A percentile compares a stretch with the other conserved stretches of the same genome.
phyloP scores from a whole-genome alignment of 768 basidiomycete species.

The Trametes sanguinea region DNA sequence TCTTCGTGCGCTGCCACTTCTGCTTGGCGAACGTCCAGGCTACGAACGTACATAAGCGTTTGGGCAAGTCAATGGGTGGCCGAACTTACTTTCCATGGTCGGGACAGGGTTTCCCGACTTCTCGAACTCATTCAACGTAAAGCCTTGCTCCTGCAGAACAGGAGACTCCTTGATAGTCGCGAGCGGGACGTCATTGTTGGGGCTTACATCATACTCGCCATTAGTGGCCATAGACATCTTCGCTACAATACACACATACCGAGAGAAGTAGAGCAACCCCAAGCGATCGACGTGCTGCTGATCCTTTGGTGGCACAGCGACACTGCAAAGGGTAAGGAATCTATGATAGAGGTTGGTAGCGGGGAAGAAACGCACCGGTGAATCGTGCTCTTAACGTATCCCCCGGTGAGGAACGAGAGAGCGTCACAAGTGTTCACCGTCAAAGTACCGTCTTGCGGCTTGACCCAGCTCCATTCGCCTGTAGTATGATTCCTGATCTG shows the following conservation, averaged over 20 bases:
- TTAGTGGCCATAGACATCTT: not conserved
- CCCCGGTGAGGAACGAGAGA: constrained; percentile 48
- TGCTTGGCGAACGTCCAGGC: constrained; percentile 55
- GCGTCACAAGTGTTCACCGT: constrained; percentile 56
- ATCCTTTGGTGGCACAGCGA: constrained; percentile 51
- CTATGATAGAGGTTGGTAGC: not conserved
- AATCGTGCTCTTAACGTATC: constrained; percentile 48
- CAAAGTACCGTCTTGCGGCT: constrained; percentile 48
- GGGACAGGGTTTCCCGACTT: constrained; percentile 43
- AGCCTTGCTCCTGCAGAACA: constrained; percentile 45
- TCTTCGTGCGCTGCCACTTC: constrained; percentile 50
- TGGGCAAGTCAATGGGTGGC: not conserved
- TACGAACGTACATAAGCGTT: not conserved
- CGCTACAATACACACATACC: constrained; percentile 29
- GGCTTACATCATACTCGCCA: constrained; percentile 30
- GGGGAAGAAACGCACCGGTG: constrained; percentile 34
- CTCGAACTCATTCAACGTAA: constrained; percentile 50
- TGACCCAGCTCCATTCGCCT: constrained; percentile 56
- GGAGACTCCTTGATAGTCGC: constrained; percentile 43
- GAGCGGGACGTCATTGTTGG: constrained; percentile 47
- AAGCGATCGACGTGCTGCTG: constrained; percentile 53
- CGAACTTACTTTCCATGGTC: constrained; percentile 44
- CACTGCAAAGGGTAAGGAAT: constrained; percentile 17
- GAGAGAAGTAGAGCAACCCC: constrained; percentile 53
- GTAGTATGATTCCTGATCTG: constrained; percentile 50